Conservation (phyloP, 1,284 basidiomycete genomes). For the Wallemia ichthyophaga region DNA sequence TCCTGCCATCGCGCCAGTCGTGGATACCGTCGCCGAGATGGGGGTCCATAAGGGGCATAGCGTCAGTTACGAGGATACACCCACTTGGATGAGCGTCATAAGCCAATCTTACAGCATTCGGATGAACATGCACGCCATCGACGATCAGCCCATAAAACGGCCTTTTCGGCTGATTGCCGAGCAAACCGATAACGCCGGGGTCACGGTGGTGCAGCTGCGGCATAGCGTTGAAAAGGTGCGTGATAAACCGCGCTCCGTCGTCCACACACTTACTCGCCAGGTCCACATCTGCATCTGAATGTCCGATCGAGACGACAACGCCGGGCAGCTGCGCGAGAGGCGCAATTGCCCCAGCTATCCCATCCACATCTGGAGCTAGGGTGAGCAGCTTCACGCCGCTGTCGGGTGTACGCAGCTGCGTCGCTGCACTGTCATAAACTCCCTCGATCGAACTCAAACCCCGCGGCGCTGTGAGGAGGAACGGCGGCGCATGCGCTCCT, state of each 20-base stretch:
- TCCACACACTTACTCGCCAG: neutral
- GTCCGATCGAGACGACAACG: conserved; percentile 52
- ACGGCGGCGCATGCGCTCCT: neutral
- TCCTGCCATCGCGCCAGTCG: conserved; percentile 51
- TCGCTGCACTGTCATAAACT: conserved; percentile 13
- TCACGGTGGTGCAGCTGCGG: conserved; percentile 21
- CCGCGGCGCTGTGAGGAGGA: conserved; percentile 6
- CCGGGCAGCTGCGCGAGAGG: conserved; percentile 20
- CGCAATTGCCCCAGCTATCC: conserved; percentile 37
- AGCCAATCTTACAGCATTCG: conserved; percentile 57
- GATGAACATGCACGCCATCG: conserved; percentile 68
- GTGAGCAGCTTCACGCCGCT: conserved; percentile 53
- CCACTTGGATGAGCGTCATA: conserved; percentile 52
- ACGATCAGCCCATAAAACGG: conserved; percentile 71
- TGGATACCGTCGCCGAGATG: conserved; percentile 50
- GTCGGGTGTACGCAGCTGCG: conserved; percentile 10
- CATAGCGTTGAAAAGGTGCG: conserved; percentile 80
- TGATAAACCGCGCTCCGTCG: conserved; percentile 47
- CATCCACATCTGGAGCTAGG: conserved; percentile 53
- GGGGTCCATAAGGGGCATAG: conserved; percentile 63
- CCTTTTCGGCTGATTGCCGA: conserved; percentile 42
- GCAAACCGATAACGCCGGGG: conserved; percentile 40
- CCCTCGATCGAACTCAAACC: conserved; percentile 1
- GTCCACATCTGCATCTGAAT: conserved; percentile 18
- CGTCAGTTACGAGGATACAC: conserved; percentile 64